Base-by-base conservation (phyloP, 345 rosid species). In the Trapa incisa region DNA sequence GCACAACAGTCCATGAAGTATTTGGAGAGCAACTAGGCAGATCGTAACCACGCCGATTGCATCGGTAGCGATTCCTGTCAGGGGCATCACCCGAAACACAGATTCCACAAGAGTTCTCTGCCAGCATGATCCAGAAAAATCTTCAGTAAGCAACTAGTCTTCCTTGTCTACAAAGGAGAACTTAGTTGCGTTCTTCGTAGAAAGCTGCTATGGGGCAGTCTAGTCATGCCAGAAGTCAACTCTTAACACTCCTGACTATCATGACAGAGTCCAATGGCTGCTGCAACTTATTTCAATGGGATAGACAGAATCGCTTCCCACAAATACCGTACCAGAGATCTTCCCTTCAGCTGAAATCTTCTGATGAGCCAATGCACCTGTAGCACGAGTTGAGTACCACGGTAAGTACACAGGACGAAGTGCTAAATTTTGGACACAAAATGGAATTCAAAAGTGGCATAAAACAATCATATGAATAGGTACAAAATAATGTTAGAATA, bases 81-180 rank as follows among this genome's bases (percentile, higher is more conserved):
- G 97, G 97, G 96, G 97, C 99, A 94, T 94, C 81, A 94, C 97
- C 97, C 96, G 80, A 84, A 82, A 73, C 84, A 91, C 94, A 83
- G 86, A 85, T 81, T 87, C 91, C 97, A 85, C 89, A 89, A 95
- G 89, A 91, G 91, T 95, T 94, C 91, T 91, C 93, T 75, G 82
- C 96, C 91, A 94, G 99, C 96, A 94, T 91, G 92, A 87, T 89
- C 78, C 96, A 87, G 53, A 79, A 70, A 80, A 68, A 75, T 50
- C 82, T 92, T 80, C 78, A 61, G 76, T 81, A 74, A 64, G 72
- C 54, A 67, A 54, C 70, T 65, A 52, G 71, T 65, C 74, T 69
- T 73, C 77, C 82, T 74, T 79, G 76, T 75, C 70, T 67, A 72
- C 48, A 73, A 73, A 48, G 73, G 76, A 64, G 61, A 67, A 73